phyloP scores from a whole-genome alignment of 2,329 filamentous ascomycete species.

The Trematosphaeria pertusa region DNA sequence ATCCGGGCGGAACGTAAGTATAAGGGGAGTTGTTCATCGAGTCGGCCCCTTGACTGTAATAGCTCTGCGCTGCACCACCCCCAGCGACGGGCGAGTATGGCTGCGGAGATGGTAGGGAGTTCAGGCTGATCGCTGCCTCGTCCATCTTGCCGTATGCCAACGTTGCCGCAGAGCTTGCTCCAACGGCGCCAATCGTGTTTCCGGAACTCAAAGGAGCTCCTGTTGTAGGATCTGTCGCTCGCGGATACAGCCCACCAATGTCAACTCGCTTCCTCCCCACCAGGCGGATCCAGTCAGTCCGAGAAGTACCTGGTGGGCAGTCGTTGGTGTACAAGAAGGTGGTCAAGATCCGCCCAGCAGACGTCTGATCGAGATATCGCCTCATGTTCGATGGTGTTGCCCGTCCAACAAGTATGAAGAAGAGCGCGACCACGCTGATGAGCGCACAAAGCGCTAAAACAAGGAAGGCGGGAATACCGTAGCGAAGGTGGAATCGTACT shows the following conservation, averaged over 20 bases:
- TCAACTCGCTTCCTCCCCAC: constrained; percentile 16
- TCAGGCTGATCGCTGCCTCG: constrained; percentile 11
- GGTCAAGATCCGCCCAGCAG: constrained; percentile 16
- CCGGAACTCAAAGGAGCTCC: too few species aligned
- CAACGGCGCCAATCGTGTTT: too few species aligned
- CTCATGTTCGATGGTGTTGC: constrained; percentile 14
- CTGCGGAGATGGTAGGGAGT: constrained; percentile 15
- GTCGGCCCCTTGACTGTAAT: constrained; percentile 5
- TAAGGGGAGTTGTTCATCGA: neutral
- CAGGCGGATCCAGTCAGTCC: constrained; percentile 7
- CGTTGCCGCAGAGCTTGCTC: too few species aligned
- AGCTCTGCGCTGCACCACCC: constrained; percentile 4
- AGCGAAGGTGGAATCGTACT: constrained; percentile 43
- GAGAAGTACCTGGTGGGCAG: constrained; percentile 9
- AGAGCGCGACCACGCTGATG: constrained; percentile 1
- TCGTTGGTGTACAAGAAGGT: constrained; percentile 19
- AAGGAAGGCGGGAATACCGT: constrained; percentile 43
- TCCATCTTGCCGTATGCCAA: constrained; percentile 13
- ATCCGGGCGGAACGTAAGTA: constrained; percentile 1
- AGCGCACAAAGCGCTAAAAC: constrained; percentile 12
- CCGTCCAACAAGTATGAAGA: constrained; percentile 12
- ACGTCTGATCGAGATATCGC: constrained; percentile 17
- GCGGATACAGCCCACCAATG: constrained; percentile 11
- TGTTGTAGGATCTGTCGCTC: too few species aligned
- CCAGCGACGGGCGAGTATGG: constrained; percentile 15